These are phyloP conservation scores for Furcasterigmium sp. DNA, from an alignment of 2,329 filamentous ascomycete species.

Conservation along the genomic window DNA sequence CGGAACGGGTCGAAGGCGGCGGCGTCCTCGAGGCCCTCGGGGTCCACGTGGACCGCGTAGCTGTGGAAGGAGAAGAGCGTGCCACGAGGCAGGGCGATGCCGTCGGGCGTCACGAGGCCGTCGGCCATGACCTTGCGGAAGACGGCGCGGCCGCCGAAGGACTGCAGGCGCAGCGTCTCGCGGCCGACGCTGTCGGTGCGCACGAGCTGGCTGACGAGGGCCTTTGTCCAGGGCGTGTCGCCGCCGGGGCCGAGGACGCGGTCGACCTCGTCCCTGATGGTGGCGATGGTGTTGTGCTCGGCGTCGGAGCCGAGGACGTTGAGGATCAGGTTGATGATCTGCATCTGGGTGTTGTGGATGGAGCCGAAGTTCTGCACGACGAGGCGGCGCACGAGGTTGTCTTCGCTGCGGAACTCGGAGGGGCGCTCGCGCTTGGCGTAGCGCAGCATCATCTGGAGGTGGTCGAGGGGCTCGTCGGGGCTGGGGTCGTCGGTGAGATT, in stretches of 20 bases:
- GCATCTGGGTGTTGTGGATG: constrained; percentile 34
- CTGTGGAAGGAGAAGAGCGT: constrained; percentile 25
- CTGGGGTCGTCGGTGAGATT: constrained; percentile 13
- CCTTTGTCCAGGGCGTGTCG: constrained; percentile 30
- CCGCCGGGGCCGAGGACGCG: constrained; percentile 19
- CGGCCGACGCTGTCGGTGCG: constrained; percentile 34
- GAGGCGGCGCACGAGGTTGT: constrained; percentile 24
- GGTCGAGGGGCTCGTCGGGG: constrained; percentile 26
- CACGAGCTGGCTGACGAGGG: constrained; percentile 27
- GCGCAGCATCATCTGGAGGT: constrained; percentile 34
- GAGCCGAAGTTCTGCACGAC: constrained; percentile 27
- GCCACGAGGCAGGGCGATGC: constrained; percentile 23
- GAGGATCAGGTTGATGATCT: constrained; percentile 31
- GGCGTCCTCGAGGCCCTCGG: constrained; percentile 24
- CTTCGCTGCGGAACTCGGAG: constrained; percentile 23
- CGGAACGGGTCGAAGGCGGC: constrained; percentile 34
- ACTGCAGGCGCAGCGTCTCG: constrained; percentile 34
- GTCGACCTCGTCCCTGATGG: constrained; percentile 30
- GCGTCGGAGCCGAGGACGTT: constrained; percentile 28
- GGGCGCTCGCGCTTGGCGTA: constrained; percentile 31
- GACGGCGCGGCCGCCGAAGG: constrained; percentile 20
- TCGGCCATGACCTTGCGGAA: constrained; percentile 22
- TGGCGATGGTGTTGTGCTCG: constrained; percentile 27
- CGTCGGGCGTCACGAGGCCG: constrained; percentile 24
- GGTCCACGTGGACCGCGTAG: constrained; percentile 22